Evolutionary conservation across 371 early-diverging fungal species (phyloP), one percentile per base, ranked within the genome.

Genomic region (Massospora cicadina): DNA sequence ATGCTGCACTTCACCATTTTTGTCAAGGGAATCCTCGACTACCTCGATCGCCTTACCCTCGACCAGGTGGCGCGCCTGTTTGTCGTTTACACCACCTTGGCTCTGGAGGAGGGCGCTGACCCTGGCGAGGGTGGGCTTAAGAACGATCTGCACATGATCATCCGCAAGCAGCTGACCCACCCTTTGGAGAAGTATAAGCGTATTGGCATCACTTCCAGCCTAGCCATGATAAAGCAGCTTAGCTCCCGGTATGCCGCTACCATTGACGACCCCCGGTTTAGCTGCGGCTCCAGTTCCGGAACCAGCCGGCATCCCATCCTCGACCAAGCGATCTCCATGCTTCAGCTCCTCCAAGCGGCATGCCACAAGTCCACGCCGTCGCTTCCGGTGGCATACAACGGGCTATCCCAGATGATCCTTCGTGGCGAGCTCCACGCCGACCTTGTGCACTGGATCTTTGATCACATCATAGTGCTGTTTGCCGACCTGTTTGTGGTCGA

Each of bases 111-210:
- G 33, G 53, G 27, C 7, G 24, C 23, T 23, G 23, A 64, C 5
- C 31, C 24, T 7, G 33, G 62, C 21, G 65, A 66, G 1, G 71
- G 74, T 2, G 64, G 70, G 30, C 71, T 86, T 3, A 74, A 80
- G 69, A 74, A 78, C 2, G 91, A 91, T 26, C 74, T 91, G 24
- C 77, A 84, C 54, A 89, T 88, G 55, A 74, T 85, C 32, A 81
- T 90, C 61, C 70, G 89, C 64, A 91, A 91, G 65, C 90, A 89
- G 65, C 76, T 91, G n/a, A 79, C 88, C 0, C 86, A 82, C 63
- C 80, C 81, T 23, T 64, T 75, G n/a, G 80, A 82, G 33, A 79
- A 74, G 54, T 85, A 85, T 70, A 88, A 87, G 66, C 75, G 80
- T 66, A 77, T 88, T 28, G 91, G 91, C 12, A 79, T 91, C 10